These are phyloP conservation scores for Colletotrichum cereale DNA, from an alignment of 2,329 filamentous ascomycete genomes.

Conservation along the genomic window DNA sequence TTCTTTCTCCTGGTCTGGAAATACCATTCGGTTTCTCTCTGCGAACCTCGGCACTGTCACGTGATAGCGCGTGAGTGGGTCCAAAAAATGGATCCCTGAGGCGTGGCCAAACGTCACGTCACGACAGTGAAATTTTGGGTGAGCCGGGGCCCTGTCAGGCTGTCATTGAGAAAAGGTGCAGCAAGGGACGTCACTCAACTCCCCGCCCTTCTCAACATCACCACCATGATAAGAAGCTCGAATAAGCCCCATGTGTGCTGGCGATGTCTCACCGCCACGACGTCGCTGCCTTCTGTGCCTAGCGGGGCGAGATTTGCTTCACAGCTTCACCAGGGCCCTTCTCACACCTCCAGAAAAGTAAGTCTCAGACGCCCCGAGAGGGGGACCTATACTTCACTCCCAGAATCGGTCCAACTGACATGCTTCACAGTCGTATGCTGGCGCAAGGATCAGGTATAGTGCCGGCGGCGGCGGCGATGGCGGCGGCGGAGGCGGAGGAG, in stretches of 20 bases:
- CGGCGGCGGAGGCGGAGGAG: background rate
- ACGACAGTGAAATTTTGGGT: slow-evolving; percentile 37
- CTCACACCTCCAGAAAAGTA: slow-evolving; percentile 13
- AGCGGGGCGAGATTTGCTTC: slow-evolving; percentile 22
- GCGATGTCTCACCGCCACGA: slow-evolving; percentile 47
- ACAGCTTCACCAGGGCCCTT: slow-evolving; percentile 21
- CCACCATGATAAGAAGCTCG: slow-evolving; percentile 49
- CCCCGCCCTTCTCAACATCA: slow-evolving; percentile 40
- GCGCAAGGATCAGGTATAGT: background rate
- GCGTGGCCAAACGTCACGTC: slow-evolving; percentile 33
- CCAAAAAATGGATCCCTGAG: background rate
- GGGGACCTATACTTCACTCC: background rate
- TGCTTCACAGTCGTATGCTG: background rate
- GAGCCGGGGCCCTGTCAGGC: background rate
- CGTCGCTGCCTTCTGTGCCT: background rate
- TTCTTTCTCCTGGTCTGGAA: too few species aligned
- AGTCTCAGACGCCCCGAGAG: background rate
- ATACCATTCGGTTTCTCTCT: too few species aligned
- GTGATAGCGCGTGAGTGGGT: slow-evolving; percentile 34
- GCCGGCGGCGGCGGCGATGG: background rate
- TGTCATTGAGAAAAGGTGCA: background rate
- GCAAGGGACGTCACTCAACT: slow-evolving; percentile 20
- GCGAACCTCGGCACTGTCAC: too few species aligned
- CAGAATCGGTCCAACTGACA: background rate
- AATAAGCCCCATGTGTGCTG: slow-evolving; percentile 50